Evolutionary conservation across 345 rosid species (phyloP), one percentile per base, ranked within the genome.

Genomic region (Eucalyptus regnans): DNA sequence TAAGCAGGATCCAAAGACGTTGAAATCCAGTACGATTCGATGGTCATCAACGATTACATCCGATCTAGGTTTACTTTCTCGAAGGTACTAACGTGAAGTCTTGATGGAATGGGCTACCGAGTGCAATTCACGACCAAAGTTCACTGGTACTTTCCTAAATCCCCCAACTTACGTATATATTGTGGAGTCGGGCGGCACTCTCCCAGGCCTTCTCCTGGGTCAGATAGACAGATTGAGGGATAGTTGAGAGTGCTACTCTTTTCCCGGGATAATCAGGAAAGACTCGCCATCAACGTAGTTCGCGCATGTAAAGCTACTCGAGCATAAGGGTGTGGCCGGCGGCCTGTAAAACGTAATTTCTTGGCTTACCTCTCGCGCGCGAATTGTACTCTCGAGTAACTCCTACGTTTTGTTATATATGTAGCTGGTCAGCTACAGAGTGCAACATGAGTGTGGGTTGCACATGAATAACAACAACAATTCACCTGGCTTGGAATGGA

Each of bases 401-500:
- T 76, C 87, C 29, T 16, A 33, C 56, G 43, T 20, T 49, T 50
- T 18, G 29, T 29, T 46, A 50, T 85, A 29, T 44, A 2, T 85
- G 4, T 16, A 12, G 23, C 87, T 15, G 60, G 22, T 20, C 41
- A 48, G 60, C 25, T 11, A 51, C 25, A 33, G 54, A n/a, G 64
- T 18, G 25, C 43, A 86, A 5, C 87, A 33, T 27, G 62, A 11
- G 49, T 43, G n/a, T 37, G 23, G 31, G 27, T 8, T 31, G 48
- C 11, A 44, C n/a, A 41, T 9, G 23, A n/a, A 41, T 27, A 83
- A 41, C 44, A n/a, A 27, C 50, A 37, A 29, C 68, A 60, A 27
- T 43, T 84, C 37, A 87, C 98, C 97, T 89, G 98, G 96, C 88
- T 96, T 96, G 54, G 94, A 86, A 86, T 89, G 91, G 92, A 95